Conservation (phyloP, 1,139 yeast genomes). For the Yamadazyma blattariae region DNA sequence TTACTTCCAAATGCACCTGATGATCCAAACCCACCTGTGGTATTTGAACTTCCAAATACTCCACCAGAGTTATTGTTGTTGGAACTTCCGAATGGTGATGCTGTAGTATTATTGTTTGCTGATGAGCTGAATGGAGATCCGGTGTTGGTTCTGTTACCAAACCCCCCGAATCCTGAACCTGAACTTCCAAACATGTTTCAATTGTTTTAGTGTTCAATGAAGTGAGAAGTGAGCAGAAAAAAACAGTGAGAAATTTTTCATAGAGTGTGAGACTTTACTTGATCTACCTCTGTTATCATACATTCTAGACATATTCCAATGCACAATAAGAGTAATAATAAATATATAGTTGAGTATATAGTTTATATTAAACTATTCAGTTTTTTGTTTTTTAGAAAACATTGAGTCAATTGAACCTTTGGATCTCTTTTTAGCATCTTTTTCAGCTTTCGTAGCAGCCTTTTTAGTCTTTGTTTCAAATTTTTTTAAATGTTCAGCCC, state of each 20-base stretch:
- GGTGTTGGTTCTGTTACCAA: slow-evolving; percentile 33
- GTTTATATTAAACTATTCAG: too few species aligned
- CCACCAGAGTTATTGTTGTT: slow-evolving; percentile 12
- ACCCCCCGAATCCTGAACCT: slow-evolving; percentile 61
- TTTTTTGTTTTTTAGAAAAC: slow-evolving; percentile 15
- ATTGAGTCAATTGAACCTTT: slow-evolving; percentile 22
- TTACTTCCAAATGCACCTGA: slow-evolving; percentile 21
- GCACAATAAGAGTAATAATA: too few species aligned
- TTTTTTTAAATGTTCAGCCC: slow-evolving; percentile 48
- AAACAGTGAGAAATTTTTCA: too few species aligned
- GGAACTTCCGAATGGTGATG: slow-evolving; percentile 25
- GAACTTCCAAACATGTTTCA: slow-evolving; percentile 45
- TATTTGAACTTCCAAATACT: slow-evolving; percentile 14
- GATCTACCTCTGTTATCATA: too few species aligned
- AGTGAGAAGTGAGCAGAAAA: neutral
- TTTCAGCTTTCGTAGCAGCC: slow-evolving; percentile 3
- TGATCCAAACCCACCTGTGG: slow-evolving; percentile 11
- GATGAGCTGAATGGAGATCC: slow-evolving; percentile 34
- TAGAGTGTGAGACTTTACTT: too few species aligned
- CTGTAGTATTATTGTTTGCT: slow-evolving; percentile 15
- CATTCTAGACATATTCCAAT: too few species aligned
- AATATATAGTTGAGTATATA: too few species aligned
- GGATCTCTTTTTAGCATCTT: slow-evolving; percentile 12
- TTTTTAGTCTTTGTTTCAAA: slow-evolving; percentile 30
- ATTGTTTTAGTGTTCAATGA: neutral